phyloP scores from a whole-genome alignment of 2,329 filamentous ascomycete species.

The Parastagonospora nodorum region DNA sequence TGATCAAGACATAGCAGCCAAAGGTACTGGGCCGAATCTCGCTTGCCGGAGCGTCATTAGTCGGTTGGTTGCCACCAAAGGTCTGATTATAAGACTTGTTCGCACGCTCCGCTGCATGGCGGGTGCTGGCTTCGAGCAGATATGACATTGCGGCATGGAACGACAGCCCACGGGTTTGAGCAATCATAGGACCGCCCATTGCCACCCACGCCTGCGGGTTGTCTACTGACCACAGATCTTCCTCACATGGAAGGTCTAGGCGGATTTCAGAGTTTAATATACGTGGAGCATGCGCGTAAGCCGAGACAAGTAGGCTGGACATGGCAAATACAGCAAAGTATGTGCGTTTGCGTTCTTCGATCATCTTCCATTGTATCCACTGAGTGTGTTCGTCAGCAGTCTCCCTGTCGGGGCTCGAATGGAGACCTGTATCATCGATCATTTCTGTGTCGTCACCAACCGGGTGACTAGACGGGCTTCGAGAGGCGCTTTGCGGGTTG shows the following conservation, averaged over 20 bases:
- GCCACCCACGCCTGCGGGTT: conserved; percentile 80
- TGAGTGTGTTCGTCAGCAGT: conserved; percentile 65
- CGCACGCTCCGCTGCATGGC: conserved; percentile 52
- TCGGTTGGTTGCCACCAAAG: conserved; percentile 54
- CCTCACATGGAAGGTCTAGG: conserved; percentile 88
- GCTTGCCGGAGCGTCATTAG: conserved; percentile 60
- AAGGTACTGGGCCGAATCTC: conserved; percentile 85
- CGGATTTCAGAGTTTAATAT: conserved; percentile 93
- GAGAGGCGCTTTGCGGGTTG: conserved; percentile 21
- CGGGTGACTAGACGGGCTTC: conserved; percentile 26
- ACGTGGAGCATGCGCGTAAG: conserved; percentile 89
- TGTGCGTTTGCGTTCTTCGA: conserved; percentile 90
- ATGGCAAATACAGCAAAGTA: conserved; percentile 89
- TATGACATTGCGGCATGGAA: conserved; percentile 84
- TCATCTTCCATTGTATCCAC: conserved; percentile 87
- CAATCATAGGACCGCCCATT: conserved; percentile 72
- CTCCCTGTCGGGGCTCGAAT: conserved; percentile 52
- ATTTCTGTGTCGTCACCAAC: conserved; percentile 64
- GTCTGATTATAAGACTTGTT: conserved; percentile 49
- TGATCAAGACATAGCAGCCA: conserved; percentile 88
- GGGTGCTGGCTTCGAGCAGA: conserved; percentile 77
- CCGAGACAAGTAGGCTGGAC: conserved; percentile 86
- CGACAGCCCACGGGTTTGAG: conserved; percentile 71
- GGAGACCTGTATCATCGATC: conserved; percentile 51
- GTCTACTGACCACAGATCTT: conserved; percentile 86